Conservation (phyloP, 2,329 filamentous ascomycete genomes). For the Alternaria sp. region DNA sequence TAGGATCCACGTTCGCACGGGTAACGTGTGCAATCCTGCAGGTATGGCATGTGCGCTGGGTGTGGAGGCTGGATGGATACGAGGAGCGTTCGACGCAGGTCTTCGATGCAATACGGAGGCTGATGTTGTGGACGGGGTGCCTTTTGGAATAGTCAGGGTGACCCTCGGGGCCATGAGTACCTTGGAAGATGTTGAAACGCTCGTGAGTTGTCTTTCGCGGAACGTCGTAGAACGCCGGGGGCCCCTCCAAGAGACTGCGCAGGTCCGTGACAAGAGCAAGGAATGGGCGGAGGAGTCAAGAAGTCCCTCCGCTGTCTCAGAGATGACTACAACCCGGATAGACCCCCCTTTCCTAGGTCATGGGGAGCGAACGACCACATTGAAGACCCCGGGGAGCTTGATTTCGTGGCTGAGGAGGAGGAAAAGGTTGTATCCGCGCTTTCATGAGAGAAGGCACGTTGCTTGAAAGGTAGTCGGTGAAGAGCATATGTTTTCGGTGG, state of each 20-base stretch:
- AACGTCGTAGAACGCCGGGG: not conserved
- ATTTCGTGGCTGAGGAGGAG: not conserved
- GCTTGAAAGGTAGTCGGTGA: not conserved
- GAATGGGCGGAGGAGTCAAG: not conserved
- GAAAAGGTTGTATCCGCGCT: not conserved
- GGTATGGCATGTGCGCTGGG: slow-evolving; percentile 56
- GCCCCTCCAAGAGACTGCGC: not conserved
- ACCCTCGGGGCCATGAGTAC: slow-evolving; percentile 69
- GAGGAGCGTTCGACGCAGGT: slow-evolving; percentile 61
- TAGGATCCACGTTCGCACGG: slow-evolving; percentile 67
- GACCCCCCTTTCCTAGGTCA: not conserved
- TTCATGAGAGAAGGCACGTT: not conserved
- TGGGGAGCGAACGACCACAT: not conserved
- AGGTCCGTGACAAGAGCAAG: not conserved
- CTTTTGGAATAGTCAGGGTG: slow-evolving; percentile 66
- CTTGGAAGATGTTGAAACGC: slow-evolving; percentile 57
- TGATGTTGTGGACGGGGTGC: slow-evolving; percentile 58
- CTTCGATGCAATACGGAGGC: slow-evolving; percentile 64
- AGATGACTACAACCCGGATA: not conserved
- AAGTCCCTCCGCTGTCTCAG: not conserved
- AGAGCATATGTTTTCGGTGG: not conserved
- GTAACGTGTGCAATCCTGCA: slow-evolving; percentile 62
- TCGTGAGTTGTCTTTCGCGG: not conserved
- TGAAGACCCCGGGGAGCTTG: not conserved
- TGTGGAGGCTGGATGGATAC: slow-evolving; percentile 62